These are phyloP conservation scores for Zygotorulaspora sp. DNA, from an alignment of 805 yeast genomes.

Conservation along the genomic window DNA sequence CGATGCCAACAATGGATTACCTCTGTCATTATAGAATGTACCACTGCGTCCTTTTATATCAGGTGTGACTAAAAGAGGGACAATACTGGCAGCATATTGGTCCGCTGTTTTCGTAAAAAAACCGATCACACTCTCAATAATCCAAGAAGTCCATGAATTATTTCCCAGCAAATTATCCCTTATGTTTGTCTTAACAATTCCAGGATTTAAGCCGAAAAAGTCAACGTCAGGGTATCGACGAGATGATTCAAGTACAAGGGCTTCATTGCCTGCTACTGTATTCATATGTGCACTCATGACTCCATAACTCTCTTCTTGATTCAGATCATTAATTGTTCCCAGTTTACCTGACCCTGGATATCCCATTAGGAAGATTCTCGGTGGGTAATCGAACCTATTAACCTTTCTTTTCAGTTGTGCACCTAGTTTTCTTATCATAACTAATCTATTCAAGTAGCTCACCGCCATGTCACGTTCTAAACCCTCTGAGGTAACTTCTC, in stretches of 20 bases:
- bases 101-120: constrained; percentile 35
- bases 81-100: constrained; percentile 32
- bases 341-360: constrained; percentile 37
- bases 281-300: constrained; percentile 35
- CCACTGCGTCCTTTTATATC: constrained; percentile 34
- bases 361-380: constrained; percentile 40
- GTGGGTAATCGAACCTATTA: constrained; percentile 12
- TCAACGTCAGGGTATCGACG: constrained; percentile 21
- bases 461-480: constrained; percentile 39
- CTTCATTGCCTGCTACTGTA: constrained; percentile 43
- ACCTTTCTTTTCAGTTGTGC: constrained; percentile 21
- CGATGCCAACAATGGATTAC: constrained; percentile 25
- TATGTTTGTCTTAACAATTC: constrained; percentile 36
- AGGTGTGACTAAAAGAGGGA: constrained; percentile 33
- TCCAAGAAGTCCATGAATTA: constrained; percentile 23
- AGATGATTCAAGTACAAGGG: constrained; percentile 29
- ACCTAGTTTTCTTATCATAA: constrained; percentile 29
- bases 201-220: constrained; percentile 41
- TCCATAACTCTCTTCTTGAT: constrained; percentile 33
- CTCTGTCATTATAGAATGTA: constrained; percentile 32
- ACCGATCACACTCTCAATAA: constrained; percentile 32
- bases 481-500: constrained; percentile 37
- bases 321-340: constrained; percentile 37
- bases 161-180: constrained; percentile 35
- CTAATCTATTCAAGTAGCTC: constrained; percentile 37